Base-by-base conservation (phyloP, 2,329 filamentous ascomycete species). In the Orbilia blumenaviensis region DNA sequence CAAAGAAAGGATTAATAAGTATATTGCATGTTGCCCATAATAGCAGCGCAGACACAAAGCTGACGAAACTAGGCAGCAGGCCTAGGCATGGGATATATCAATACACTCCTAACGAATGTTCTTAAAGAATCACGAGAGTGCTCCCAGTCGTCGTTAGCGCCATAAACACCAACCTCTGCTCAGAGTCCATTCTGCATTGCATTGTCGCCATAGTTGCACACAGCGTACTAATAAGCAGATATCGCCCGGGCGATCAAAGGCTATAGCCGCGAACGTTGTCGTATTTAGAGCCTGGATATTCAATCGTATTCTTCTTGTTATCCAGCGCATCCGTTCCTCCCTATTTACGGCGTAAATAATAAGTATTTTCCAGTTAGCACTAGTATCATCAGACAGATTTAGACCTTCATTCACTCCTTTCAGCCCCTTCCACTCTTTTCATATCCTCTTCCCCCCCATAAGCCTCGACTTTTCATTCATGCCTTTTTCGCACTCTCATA, bases 251-350 rank as follows among this genome's bases (percentile, higher is more conserved):
- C 32, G 18, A 38, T 56, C 52, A 56, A 38, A 32, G 29, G 52
- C 32, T 38, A 18, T 23, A 52, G 32, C n/a, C 34, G 29, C 48
- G 56, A 32, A 75, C 44, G 27, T 75, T 75, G 56, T 68, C 58
- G 44, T 68, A 75, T 36, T 75, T 75, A 6, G 71, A 75, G 6
- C 18, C 44, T 2, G 71, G 63, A 38, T 75, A 75, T 32, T 7
- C 12, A 18, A 75, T 23, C 10, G n/a, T 54, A 38, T 75, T 75
- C 29, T 23, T 32, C 25, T 41, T 56, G 1, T 6, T 41, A 46
- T 74, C 69, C n/a, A 74, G 46, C 8, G n/a, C 27, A 8, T 44
- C 21, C 10, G 21, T 18, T 9, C 71, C 71, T 34, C 69, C 69
- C 62, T 67, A 27, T 56, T 56, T 38, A 42, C 29, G 14, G 16